Conservation (phyloP, 208 protist species). For the Trypanosoma cruzi region DNA sequence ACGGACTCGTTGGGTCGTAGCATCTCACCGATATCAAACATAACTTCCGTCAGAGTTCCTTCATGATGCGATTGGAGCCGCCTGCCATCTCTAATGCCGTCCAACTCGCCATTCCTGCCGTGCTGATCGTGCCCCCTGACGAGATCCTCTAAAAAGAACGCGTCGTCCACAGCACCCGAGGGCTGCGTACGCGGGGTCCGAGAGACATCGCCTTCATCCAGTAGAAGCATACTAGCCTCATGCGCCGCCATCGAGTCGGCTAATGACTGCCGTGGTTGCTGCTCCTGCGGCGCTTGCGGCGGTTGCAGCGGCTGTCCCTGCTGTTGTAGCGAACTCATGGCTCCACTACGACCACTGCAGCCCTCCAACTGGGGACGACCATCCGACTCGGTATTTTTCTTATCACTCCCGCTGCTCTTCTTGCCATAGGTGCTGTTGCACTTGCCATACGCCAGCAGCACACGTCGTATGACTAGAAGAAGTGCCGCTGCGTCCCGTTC, state of each 20-base stretch:
- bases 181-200: neutral
- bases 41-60: constrained; percentile 6
- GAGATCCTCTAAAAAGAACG: constrained; percentile 23
- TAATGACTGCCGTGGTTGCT: neutral
- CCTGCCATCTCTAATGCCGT: neutral
- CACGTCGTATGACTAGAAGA: constrained; percentile 58
- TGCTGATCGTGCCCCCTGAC: constrained; percentile 12
- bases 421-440: constrained; percentile 8
- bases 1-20: constrained; percentile 5
- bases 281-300: too few relatives aligned
- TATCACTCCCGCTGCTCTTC: neutral
- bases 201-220: constrained; percentile 3
- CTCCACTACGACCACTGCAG: neutral
- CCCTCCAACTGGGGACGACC: neutral
- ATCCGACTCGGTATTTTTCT: neutral
- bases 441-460: constrained; percentile 37
- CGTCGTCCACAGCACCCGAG: constrained; percentile 14
- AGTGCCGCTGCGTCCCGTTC: constrained; percentile 65
- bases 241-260: neutral
- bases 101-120: neutral
- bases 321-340: neutral
- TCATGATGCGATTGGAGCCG: constrained; percentile 10
- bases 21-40: constrained; percentile 19
- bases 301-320: neutral
- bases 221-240: neutral